phyloP scores from a whole-genome alignment of 2,329 filamentous ascomycete genomes.

The Didymosphaeria variabile region DNA sequence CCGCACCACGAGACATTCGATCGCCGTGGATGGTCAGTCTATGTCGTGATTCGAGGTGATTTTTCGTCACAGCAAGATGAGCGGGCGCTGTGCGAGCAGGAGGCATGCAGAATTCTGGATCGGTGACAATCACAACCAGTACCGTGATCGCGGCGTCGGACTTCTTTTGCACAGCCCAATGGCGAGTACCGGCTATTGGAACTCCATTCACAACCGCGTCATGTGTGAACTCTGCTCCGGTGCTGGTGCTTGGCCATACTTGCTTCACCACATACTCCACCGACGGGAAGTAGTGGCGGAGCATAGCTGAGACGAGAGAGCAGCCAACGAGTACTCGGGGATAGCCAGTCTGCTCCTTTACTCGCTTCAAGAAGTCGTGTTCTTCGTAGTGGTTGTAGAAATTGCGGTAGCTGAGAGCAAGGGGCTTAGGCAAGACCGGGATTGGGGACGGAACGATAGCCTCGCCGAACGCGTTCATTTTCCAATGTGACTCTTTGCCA shows the following conservation, averaged over 20 bases:
- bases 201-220: neutral
- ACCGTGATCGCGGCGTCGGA: neutral
- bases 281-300: slow-evolving; percentile 12
- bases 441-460: slow-evolving; percentile 16
- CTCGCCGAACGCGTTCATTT: neutral
- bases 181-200: neutral
- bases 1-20: neutral
- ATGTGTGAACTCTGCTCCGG: neutral
- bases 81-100: neutral
- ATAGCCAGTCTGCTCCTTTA: neutral
- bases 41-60: neutral
- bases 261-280: neutral
- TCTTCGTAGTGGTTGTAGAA: slow-evolving; percentile 14
- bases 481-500: slow-evolving; percentile 1
- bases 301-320: slow-evolving; percentile 1
- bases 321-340: slow-evolving; percentile 11
- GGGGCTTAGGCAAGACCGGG: slow-evolving; percentile 19
- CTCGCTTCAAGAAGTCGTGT: neutral
- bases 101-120: neutral
- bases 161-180: neutral
- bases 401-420: slow-evolving; percentile 17
- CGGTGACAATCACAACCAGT: neutral
- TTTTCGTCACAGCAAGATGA: neutral
- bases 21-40: neutral
- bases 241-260: neutral